Conservation (phyloP, 805 yeast genomes). For the Candida manassasensis region DNA sequence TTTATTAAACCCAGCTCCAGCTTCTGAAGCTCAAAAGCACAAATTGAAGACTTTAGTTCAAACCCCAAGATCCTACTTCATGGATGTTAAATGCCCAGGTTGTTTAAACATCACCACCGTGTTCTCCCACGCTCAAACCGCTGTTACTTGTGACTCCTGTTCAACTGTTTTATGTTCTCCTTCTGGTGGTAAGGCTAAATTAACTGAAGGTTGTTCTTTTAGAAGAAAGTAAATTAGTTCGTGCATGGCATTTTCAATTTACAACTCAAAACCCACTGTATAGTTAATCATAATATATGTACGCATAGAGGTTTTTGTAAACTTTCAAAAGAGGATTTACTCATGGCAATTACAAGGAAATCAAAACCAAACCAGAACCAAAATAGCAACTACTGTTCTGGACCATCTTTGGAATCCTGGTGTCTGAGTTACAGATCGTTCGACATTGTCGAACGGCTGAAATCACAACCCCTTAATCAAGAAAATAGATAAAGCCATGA, state of each 20-base stretch:
- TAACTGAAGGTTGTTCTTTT: conserved; percentile 99
- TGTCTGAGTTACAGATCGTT: too few species aligned
- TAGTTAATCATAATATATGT: conserved; percentile 3
- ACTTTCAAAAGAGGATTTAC: too few species aligned
- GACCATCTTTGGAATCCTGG: too few species aligned
- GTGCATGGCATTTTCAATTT: conserved; percentile 1
- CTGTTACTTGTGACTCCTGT: conserved; percentile 98
- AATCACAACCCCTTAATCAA: too few species aligned
- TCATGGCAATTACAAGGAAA: too few species aligned
- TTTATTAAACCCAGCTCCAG: conserved; percentile 96
- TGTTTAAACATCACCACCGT: conserved; percentile 98
- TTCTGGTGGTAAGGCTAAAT: conserved; percentile 99
- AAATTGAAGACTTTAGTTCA: conserved; percentile 97
- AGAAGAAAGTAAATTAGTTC: conserved; percentile 78
- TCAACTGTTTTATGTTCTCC: conserved; percentile 98
- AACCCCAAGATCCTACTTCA: conserved; percentile 97
- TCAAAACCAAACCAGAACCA: too few species aligned
- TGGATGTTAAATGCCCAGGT: conserved; percentile 99
- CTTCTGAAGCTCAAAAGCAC: conserved; percentile 94
- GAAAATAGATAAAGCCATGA: too few species aligned
- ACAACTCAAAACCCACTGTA: conserved; percentile 1
- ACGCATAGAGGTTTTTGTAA: too few species aligned
- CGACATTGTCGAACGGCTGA: too few species aligned
- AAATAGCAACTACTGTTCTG: too few species aligned
- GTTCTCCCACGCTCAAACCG: conserved; percentile 99